Evolutionary conservation across 108 stramenopile genomes (phyloP).

Genomic region (Hondaea fermentalgiana): DNA sequence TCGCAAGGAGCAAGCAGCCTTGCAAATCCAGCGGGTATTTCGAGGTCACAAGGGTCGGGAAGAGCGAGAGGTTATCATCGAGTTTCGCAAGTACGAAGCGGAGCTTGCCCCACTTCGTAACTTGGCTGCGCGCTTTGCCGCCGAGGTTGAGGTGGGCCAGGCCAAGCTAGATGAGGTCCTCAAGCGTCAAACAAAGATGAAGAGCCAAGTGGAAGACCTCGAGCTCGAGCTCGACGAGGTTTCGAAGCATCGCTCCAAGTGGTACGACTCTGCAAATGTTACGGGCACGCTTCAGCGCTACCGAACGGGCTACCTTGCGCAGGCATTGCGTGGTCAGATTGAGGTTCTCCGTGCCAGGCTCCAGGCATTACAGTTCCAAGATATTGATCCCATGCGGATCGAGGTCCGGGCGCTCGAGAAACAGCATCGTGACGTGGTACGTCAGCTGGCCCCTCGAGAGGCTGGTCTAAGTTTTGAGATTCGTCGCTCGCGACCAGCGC

Average conservation of each 20-base stretch:
- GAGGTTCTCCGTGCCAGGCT: constrained; percentile 4
- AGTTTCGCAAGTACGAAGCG: not conserved
- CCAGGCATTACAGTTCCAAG: not conserved
- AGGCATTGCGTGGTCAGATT: not conserved
- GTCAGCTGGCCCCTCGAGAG: not conserved
- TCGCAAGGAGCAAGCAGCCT: not conserved
- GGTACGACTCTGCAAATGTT: constrained; percentile 8
- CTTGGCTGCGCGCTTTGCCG: not conserved
- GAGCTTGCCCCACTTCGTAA: not conserved
- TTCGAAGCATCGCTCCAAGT: not conserved
- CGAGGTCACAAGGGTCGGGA: constrained; percentile 6
- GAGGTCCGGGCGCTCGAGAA: not conserved
- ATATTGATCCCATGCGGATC: not conserved
- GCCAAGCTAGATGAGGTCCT: not conserved
- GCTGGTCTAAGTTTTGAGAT: not conserved
- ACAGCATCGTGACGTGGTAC: not conserved
- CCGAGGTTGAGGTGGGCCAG: not conserved
- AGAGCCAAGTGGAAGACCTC: not conserved
- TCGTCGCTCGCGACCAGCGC: not conserved
- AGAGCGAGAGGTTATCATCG: not conserved
- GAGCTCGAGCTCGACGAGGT: not conserved
- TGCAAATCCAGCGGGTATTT: not conserved
- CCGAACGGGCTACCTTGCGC: not conserved
- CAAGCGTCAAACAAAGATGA: not conserved
- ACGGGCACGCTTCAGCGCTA: constrained; percentile 4